Evolutionary conservation across 2,329 filamentous ascomycete genomes (phyloP), one percentile per base, ranked within the genome.

Genomic region (Penicillium griseofulvum): DNA sequence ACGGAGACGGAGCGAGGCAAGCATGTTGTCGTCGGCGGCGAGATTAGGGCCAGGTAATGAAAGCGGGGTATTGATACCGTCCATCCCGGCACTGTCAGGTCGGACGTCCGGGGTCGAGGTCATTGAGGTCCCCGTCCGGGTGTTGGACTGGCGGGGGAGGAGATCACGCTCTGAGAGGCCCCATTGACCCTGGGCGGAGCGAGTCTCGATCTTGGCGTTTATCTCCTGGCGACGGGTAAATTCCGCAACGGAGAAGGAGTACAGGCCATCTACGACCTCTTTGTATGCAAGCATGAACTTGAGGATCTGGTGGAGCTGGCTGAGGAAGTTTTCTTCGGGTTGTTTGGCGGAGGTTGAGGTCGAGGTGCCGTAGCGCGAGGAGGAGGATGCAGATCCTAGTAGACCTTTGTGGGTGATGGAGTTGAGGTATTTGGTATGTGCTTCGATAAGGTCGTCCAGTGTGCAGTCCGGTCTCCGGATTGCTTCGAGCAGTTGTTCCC

Each of bases 391-490:
- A 17, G 89, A 90, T 47, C 93, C 93, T 0, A 99, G 82, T 2
- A 99, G 83, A 28, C 94, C 94, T 75, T 99, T 99, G 68, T 96
- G 89, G 0, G 95, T 99, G 71, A 99, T 97, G 61, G 89, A 88
- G 65, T 90, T 90, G 55, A 99, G 87, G 71, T 97, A 99, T 50
- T 85, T 87, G 16, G 88, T 90, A 74, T 99, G 94, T 0, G 94
- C 93, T 63, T 87, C 83, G 70, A 99, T 97, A 52, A 99, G 82
- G 68, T 97, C 94, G 76, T 99, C 95, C 11, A 99, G 83, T 0
- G 94, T 99, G 68, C 88, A 92, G 63, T 90, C 89, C 14, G 93
- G 90, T 70, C 89, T 91, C 52, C 83, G 85, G 58, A 97, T 87
- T 31, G 89, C 88, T 28, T 85, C 83, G 72, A 97, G 90, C 2